Evolutionary conservation across 129 eudicot genomes (phyloP).

Genomic region (Scalesia atractyloides): DNA sequence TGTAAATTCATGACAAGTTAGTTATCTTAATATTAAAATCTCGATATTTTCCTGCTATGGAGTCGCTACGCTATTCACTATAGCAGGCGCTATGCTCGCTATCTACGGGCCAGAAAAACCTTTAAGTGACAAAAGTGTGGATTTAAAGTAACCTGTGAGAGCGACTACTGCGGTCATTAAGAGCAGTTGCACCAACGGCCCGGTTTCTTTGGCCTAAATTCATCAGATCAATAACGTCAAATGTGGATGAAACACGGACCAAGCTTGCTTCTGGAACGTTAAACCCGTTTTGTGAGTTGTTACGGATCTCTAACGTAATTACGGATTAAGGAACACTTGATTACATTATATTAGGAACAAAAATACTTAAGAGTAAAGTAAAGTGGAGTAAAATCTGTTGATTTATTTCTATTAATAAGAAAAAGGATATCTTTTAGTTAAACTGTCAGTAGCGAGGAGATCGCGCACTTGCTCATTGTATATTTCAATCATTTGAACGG

Average conservation of each 20-base stretch:
- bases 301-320: constrained; percentile 87
- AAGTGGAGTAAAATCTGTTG: not conserved
- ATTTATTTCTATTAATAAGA: not conserved
- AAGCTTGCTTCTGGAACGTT: constrained; percentile 90
- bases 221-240: constrained; percentile 87
- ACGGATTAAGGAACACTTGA: constrained; percentile 40
- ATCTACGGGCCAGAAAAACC: not conserved
- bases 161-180: constrained; percentile 98
- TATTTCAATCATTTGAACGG: constrained; percentile 97
- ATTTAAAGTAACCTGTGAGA: constrained; percentile 73
- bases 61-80: too few relatives aligned
- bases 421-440: constrained; percentile 87
- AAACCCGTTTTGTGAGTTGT: constrained; percentile 87
- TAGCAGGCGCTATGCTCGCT: too few relatives aligned
- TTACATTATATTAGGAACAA: not conserved
- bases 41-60: too few relatives aligned
- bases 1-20: too few relatives aligned
- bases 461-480: constrained; percentile 98
- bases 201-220: constrained; percentile 78
- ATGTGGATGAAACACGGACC: constrained; percentile 75
- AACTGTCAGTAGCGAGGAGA: constrained; percentile 69
- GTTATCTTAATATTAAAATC: too few relatives aligned
- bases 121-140: not conserved
- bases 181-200: constrained; percentile 95
- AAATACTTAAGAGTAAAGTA: not conserved